phyloP scores from a whole-genome alignment of 257 asterid species.

The Plantago major region DNA sequence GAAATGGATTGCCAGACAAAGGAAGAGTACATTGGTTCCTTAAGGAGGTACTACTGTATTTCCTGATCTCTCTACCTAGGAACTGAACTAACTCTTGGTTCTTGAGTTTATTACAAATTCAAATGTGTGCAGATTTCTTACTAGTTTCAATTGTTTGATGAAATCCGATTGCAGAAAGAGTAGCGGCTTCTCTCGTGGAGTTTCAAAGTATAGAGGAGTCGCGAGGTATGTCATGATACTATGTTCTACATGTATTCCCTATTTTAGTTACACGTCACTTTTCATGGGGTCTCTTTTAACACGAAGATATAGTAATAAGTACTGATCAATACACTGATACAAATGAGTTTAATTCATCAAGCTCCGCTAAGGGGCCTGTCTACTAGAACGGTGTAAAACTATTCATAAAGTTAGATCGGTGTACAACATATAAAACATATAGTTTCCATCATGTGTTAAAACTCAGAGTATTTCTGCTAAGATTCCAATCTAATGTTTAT shows the following conservation, averaged over 20 bases:
- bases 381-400: no score
- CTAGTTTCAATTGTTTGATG: not conserved
- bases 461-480: no score
- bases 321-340: no score
- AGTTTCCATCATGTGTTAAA: no score
- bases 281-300: not conserved
- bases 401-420: no score
- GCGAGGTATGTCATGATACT: constrained; percentile 57
- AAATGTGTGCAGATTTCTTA: not conserved
- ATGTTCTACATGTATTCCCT: not conserved
- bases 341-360: no score
- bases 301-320: not conserved
- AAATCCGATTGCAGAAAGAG: constrained; percentile 56
- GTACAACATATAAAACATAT: no score
- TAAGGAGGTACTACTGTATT: constrained; percentile 75
- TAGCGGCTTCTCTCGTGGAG: constrained; percentile 97
- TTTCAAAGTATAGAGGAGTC: constrained; percentile 92
- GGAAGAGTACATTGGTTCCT: constrained; percentile 87
- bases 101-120: not conserved
- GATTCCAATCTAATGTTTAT: no score
- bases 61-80: no score
- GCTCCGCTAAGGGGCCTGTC: no score
- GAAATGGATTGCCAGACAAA: constrained; percentile 81
- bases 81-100: not conserved
- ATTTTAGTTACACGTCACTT: not conserved